These are phyloP conservation scores for Tuber calosporum DNA, from an alignment of 495 filamentous ascomycete genomes.

Conservation along the genomic window DNA sequence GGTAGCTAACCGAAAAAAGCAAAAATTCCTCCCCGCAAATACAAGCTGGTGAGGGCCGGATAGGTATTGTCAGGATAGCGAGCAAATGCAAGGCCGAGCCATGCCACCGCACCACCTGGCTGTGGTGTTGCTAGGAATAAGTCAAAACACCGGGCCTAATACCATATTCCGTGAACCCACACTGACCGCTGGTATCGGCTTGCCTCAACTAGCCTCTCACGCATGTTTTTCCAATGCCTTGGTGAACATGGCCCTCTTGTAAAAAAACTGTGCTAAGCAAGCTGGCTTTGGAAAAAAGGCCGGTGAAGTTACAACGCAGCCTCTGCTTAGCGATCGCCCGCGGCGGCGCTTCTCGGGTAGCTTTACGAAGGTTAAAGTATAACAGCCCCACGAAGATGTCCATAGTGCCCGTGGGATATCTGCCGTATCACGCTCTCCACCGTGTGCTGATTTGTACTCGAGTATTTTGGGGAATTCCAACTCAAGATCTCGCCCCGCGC, in stretches of 20 bases:
- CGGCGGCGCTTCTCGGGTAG: constrained; percentile 21
- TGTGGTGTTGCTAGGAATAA: constrained; percentile 27
- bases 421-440: constrained; percentile 15
- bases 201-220: constrained; percentile 30
- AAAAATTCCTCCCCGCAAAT: constrained; percentile 15
- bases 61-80: no score
- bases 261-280: neutral
- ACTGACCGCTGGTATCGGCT: constrained; percentile 19
- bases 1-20: constrained; percentile 19
- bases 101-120: constrained; percentile 32
- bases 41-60: no score
- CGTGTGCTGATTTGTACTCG: constrained; percentile 15
- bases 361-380: constrained; percentile 16
- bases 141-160: constrained; percentile 29
- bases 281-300: neutral
- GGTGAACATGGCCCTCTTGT: neutral
- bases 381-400: constrained; percentile 23
- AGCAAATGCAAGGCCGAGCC: constrained; percentile 13
- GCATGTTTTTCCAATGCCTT: constrained; percentile 5
- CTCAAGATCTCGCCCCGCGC: neutral
- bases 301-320: neutral
- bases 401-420: constrained; percentile 16
- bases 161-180: constrained; percentile 11
- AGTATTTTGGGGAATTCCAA: neutral
- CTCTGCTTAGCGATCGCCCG: neutral